Evolutionary conservation across 495 filamentous ascomycete genomes (phyloP).

Genomic region (Talaromyces adpressus): DNA sequence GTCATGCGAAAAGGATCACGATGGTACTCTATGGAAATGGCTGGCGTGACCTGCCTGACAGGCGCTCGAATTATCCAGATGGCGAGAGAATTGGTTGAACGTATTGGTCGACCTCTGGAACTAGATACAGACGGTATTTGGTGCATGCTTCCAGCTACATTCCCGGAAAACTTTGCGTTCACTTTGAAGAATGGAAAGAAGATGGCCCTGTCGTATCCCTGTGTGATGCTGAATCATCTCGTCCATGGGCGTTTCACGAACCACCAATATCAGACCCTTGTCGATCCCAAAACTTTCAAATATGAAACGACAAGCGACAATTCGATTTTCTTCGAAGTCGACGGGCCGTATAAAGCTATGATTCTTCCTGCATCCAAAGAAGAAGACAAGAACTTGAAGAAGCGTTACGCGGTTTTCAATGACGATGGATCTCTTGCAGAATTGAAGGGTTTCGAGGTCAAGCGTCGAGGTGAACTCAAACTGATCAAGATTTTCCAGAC

Average conservation of each 20-base stretch:
- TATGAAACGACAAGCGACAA: slow-evolving; percentile 98
- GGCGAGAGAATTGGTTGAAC: slow-evolving; percentile 88
- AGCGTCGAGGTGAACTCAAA: slow-evolving; percentile 95
- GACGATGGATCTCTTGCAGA: slow-evolving; percentile 96
- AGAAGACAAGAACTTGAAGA: slow-evolving; percentile 99
- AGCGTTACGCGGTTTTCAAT: slow-evolving; percentile 98
- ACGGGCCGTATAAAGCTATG: slow-evolving; percentile 97
- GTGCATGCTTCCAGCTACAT: slow-evolving; percentile 97
- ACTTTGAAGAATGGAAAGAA: slow-evolving; percentile 93
- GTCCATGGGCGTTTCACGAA: slow-evolving; percentile 96
- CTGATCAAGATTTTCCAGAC: slow-evolving; percentile 99
- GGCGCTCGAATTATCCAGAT: slow-evolving; percentile 97
- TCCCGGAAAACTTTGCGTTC: slow-evolving; percentile 96
- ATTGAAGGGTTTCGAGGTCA: slow-evolving; percentile 96
- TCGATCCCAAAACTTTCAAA: slow-evolving; percentile 69
- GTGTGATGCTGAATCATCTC: slow-evolving; percentile 98
- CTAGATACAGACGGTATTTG: slow-evolving; percentile 99
- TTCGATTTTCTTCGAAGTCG: slow-evolving; percentile 98
- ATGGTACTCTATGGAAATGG: slow-evolving; percentile 99
- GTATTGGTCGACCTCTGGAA: slow-evolving; percentile 88
- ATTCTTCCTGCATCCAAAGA: slow-evolving; percentile 95
- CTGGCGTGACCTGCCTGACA: slow-evolving; percentile 94
- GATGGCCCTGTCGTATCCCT: slow-evolving; percentile 89
- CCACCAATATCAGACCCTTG: slow-evolving; percentile 87
- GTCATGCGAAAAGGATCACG: slow-evolving; percentile 98